phyloP scores from a whole-genome alignment of 2,329 filamentous ascomycete genomes.

The Aureobasidium subglaciale region DNA sequence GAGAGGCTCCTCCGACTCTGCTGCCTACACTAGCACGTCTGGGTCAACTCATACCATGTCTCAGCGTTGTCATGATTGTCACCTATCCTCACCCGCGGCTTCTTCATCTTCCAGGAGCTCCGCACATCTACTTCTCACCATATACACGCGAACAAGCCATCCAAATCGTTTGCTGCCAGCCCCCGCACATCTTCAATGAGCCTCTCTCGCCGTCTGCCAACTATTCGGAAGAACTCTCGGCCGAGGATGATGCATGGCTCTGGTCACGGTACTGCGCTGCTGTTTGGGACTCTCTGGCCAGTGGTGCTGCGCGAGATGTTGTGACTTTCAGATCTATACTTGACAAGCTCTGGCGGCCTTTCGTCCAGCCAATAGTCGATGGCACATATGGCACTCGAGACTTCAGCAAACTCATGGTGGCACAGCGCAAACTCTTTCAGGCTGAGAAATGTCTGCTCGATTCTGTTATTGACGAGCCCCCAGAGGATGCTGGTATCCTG shows the following conservation, averaged over 20 bases:
- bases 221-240: conserved; percentile 40
- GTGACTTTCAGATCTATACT: conserved; percentile 64
- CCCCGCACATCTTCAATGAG: conserved; percentile 39
- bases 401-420: conserved; percentile 75
- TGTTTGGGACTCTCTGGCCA: conserved; percentile 79
- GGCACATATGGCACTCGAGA: conserved; percentile 71
- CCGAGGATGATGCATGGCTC: conserved; percentile 58
- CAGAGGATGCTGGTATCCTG: background rate
- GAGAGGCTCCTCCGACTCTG: conserved; percentile 71
- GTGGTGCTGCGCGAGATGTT: conserved; percentile 72
- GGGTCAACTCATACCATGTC: conserved; percentile 69
- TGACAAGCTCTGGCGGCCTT: conserved; percentile 72
- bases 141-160: conserved; percentile 78
- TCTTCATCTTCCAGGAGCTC: conserved; percentile 62
- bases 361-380: conserved; percentile 68
- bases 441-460: conserved; percentile 64
- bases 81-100: conserved; percentile 62
- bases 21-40: conserved; percentile 74
- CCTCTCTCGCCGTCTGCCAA: conserved; percentile 36
- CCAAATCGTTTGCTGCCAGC: conserved; percentile 60
- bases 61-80: conserved; percentile 71
- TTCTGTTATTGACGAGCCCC: conserved; percentile 12
- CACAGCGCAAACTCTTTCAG: conserved; percentile 62
- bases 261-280: conserved; percentile 76
- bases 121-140: conserved; percentile 74